Evolutionary conservation across 768 basidiomycete species (phyloP).

Genomic region (Leccinum incarnatum): DNA sequence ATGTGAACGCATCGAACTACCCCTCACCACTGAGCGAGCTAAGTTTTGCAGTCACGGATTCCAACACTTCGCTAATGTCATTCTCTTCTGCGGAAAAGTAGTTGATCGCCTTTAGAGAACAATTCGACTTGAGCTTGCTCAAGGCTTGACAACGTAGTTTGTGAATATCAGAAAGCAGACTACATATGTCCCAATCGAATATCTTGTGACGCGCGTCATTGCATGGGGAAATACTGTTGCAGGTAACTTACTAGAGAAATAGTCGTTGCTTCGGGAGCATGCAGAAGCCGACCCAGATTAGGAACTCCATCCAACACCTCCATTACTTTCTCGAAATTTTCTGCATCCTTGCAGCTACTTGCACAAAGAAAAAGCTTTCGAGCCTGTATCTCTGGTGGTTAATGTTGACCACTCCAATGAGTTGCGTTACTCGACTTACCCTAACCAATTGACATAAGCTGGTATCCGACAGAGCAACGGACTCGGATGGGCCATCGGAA

Average conservation of each 20-base stretch:
- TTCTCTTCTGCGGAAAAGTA: not conserved
- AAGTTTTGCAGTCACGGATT: constrained; percentile 1
- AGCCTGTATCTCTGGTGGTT: constrained; percentile 1
- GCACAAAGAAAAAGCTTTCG: not conserved
- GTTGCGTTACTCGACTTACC: not conserved
- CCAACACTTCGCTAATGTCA: constrained; percentile 6
- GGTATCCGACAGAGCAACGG: not conserved
- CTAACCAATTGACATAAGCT: not conserved
- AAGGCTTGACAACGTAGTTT: not conserved
- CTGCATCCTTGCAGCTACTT: not conserved
- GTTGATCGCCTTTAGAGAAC: not conserved
- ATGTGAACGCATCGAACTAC: not conserved
- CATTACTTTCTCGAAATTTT: not conserved
- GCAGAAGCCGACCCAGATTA: not conserved
- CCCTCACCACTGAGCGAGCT: constrained; percentile 14
- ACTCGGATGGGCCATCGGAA: not conserved
- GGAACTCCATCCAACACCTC: not conserved
- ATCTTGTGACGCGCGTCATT: constrained; percentile 8
- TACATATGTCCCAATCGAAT: constrained; percentile 10
- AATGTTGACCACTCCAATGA: not conserved
- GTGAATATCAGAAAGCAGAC: constrained; percentile 1
- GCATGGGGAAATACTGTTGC: not conserved
- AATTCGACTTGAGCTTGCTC: constrained; percentile 5
- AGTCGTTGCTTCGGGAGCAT: constrained; percentile 1
- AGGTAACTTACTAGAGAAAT: constrained; percentile 6